Evolutionary conservation across 148 eudicot genomes (phyloP), one percentile per base, ranked within the genome.

Genomic region (Beta vulgaris): DNA sequence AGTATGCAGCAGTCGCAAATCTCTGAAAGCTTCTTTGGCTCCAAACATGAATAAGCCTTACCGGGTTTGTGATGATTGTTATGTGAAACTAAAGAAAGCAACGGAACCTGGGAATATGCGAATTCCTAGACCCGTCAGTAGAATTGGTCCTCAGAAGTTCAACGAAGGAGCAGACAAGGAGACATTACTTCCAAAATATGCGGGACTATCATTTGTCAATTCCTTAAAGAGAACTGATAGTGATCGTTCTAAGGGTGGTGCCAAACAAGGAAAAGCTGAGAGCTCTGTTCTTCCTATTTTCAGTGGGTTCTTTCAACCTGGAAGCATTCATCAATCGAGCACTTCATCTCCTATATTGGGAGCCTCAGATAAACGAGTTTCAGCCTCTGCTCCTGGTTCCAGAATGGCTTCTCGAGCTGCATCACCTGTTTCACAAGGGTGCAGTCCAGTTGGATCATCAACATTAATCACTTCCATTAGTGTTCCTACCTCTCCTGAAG

Each of bases 21-120:
- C 98, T 57, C 60, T 90, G 69, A 91, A 86, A 86, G 93, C 97
- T 81, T 87, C 96, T 39, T 78, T 94, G 76, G 97, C 96, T 76
- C 96, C 93, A n/a, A 83, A 81, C 76, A 85, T 77, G 86, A 87
- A 77, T 83, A 91, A 91, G 81, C 86, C 92, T 12, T 94, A 88
- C 77, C 96, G 97, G 78, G 98, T 91, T 36, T 94, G 97, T 80
- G 93, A 94, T 84, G 93, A 90, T 78, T 94, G 97, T 71, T 90
- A 76, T 76, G 73, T 80, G 78, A 93, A 88, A 80, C 79, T 91
- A 61, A 88, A 91, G 84, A 91, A 87, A 77, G 77, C 73, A 35
- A 48, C 76, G 55, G 93, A 88, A 65, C 63, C 78, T 75, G 85
- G 83, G 60, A 71, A 74, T 75, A 71, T 42, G 23, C 85, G 80